Evolutionary conservation across 2,329 filamentous ascomycete genomes (phyloP).

Genomic region (Hymenoscyphus repandus): DNA sequence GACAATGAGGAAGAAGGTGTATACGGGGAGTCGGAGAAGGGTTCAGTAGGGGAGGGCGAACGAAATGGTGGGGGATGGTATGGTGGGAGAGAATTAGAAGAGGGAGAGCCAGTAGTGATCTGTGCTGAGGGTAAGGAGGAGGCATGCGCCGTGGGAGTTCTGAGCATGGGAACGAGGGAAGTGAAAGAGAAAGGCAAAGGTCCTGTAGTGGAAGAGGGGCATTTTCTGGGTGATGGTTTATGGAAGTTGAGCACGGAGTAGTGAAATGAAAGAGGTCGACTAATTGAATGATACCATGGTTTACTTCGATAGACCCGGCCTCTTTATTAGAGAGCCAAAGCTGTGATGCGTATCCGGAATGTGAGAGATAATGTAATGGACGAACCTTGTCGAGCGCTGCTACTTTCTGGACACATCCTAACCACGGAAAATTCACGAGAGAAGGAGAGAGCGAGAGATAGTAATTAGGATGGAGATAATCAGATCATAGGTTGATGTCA

Average conservation of each 20-base stretch:
- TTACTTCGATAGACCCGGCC: not conserved
- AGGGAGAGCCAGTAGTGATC: conserved; percentile 81
- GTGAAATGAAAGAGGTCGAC: not conserved
- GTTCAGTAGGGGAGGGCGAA: conserved; percentile 16
- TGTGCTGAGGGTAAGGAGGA: conserved; percentile 90
- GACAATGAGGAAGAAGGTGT: conserved; percentile 33
- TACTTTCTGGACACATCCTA: no score
- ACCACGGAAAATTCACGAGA: no score
- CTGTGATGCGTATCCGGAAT: no score
- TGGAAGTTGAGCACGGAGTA: conserved; percentile 53
- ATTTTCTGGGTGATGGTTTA: conserved; percentile 89
- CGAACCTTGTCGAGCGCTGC: no score
- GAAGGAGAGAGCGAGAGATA: no score
- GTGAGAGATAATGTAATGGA: no score
- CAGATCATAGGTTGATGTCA: no score
- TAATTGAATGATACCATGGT: not conserved
- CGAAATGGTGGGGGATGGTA: conserved; percentile 38
- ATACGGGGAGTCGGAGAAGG: conserved; percentile 26
- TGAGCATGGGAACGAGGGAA: conserved; percentile 82
- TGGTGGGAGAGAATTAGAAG: conserved; percentile 62
- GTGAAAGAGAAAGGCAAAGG: conserved; percentile 95
- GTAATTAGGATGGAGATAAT: no score
- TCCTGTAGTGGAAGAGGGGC: conserved; percentile 85
- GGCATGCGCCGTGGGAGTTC: conserved; percentile 78
- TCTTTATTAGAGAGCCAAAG: not conserved